A percentile compares a stretch with the other conserved stretches of the same genome.
phyloP scores from a whole-genome alignment of 768 basidiomycete species.

The Coprinopsis cinerea region DNA sequence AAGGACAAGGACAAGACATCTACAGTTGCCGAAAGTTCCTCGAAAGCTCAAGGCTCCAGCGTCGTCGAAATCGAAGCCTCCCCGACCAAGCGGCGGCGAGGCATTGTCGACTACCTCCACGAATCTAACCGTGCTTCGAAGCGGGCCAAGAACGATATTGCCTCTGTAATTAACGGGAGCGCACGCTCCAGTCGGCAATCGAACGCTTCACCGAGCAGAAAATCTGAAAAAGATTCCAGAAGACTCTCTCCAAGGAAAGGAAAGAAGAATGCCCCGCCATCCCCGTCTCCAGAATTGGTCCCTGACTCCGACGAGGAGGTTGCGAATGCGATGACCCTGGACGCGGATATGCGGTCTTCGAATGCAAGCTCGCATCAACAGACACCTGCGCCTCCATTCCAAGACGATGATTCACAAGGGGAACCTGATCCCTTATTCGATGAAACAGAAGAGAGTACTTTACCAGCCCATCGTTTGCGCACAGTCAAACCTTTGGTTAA shows the following conservation, averaged over 20 bases:
- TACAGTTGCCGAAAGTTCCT: neutral
- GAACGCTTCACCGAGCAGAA: neutral
- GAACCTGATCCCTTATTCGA: conserved; percentile 14
- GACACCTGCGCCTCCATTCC: neutral
- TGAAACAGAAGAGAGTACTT: conserved; percentile 7
- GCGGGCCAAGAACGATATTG: neutral
- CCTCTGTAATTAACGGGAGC: neutral
- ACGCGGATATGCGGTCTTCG: neutral
- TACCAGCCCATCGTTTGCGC: conserved; percentile 42
- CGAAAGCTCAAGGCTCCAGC: neutral
- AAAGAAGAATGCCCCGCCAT: neutral
- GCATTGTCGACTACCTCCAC: neutral
- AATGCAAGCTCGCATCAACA: neutral
- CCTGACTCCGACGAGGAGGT: conserved; percentile 29
- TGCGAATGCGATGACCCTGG: conserved; percentile 6
- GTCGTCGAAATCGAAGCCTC: neutral
- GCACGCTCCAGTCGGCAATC: neutral
- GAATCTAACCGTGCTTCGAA: neutral
- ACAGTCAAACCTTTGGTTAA: conserved; percentile 50
- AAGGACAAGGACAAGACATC: neutral
- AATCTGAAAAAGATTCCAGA: neutral
- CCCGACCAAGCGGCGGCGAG: conserved; percentile 4
- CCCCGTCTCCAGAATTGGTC: conserved; percentile 21
- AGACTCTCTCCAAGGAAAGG: conserved; percentile 4
- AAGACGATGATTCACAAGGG: neutral